Base-by-base conservation (phyloP, 2,329 filamentous ascomycete species). In the Talaromyces sp. region DNA sequence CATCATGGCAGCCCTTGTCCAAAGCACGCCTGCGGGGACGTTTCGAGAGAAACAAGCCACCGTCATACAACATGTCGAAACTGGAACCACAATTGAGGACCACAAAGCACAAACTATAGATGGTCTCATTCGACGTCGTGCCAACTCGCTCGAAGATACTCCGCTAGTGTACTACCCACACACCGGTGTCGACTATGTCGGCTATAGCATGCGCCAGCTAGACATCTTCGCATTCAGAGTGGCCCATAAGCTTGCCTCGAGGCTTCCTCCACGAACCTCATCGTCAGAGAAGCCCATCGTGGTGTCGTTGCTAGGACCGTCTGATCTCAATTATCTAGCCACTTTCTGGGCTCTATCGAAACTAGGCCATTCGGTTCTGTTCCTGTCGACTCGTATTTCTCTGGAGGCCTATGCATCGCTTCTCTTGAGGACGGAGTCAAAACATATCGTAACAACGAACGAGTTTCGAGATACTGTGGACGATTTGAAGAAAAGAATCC, bases 251-350 rank as follows among this genome's bases (percentile, higher is more conserved):
- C 46, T 69, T 64, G 56, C 63, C 67, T 42, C 65, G 66, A 67
- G 46, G 60, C 65, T 67, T 61, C 63, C 63, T 48, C 70, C 63
- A 64, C 73, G 63, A 59, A 63, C 18, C 23, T 70, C 60, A 44
- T 76, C 66, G 63, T 68, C 54, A 28, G 68, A 72, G 23, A 67
- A 70, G 21, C 70, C 72, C 28, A 67, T 64, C 3, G 78, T 81
- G 0, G 76, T 86, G 25, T 82, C 79, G 0, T 68, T 86, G 11
- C 72, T 86, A 2, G 83, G 81, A 0, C 76, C 78, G 0, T 85
- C 83, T 0, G 81, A 82, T 65, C 74, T 87, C 9, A 81, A 84
- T 60, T 84, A 84, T 64, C 76, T 85, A 40, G 73, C 86, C 39
- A 81, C 82, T 3, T 74, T 83, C 46, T 76, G 86, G 50, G 84